Base-by-base conservation (phyloP, 768 basidiomycete species). In the Leccinum truebloodii region DNA sequence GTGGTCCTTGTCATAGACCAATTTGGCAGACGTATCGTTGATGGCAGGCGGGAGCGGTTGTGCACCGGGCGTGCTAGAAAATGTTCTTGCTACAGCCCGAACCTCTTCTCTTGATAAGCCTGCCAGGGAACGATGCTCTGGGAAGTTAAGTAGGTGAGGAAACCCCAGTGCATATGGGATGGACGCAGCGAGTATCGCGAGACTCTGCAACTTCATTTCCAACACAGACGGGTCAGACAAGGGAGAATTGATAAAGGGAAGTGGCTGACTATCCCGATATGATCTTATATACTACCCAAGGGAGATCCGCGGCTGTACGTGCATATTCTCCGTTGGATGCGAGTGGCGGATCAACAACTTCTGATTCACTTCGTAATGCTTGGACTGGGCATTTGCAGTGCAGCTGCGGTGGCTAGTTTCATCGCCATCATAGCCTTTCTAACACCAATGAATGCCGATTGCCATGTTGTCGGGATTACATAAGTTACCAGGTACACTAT, bases 11-110 rank as follows among this genome's bases (percentile, higher is more conserved):
- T 69, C 69, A 37, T 64, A 32, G 3, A 71, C 69, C 46, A 67
- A 14, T 54, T 70, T 71, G 18, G 69, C 44, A 5, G 69, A 67
- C 1, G 69, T 70, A 20, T 70, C 65, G 2, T 67, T 69, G 55
- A 70, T 55, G 13, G 69, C 30, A 52, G 59, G 65, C 2, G 69
- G 69, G 22, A 67, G 54, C 32, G 65, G 65, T 26, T 69, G 69
- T 55, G 69, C 54, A 20, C 69, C 67, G 4, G 69, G 69, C 0
- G 65, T 70, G n/a, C 51, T 64, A 20, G 46, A 20, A 48, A 71
- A 70, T 0, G 54, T 55, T 34, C 41, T 59, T 1, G 46, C 62
- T 28, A 69, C 62, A 13, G 52, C 62, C 6, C 52, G 60, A 13
- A 71, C 46, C 20, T 69, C 57, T n/a, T 63, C 35, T 3, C 26